Conservation (phyloP, 2,329 filamentous ascomycete species). For the Sclerotiophoma versabilis region DNA sequence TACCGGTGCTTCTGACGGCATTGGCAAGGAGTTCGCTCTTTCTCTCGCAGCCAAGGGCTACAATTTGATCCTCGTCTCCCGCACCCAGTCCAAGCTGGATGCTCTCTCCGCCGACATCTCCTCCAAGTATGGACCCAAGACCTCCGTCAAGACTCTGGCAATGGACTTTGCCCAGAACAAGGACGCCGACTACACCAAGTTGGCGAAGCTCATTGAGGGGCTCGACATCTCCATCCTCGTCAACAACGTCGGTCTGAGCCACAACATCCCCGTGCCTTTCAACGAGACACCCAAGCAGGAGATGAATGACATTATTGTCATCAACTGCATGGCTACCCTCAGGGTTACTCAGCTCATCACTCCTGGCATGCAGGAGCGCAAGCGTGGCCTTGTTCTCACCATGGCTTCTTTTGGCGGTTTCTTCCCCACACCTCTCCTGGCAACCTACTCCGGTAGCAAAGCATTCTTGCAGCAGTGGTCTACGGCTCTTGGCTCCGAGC, state of each 20-base stretch:
- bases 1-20: constrained; percentile 93
- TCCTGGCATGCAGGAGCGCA: constrained; percentile 83
- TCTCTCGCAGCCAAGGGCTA: constrained; percentile 91
- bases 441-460: constrained; percentile 97
- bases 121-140: constrained; percentile 66
- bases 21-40: constrained; percentile 93
- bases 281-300: constrained; percentile 78
- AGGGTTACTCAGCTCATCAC: constrained; percentile 85
- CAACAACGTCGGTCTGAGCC: constrained; percentile 97
- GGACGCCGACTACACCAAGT: constrained; percentile 78
- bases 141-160: constrained; percentile 78
- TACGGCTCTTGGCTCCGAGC: constrained; percentile 80
- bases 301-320: constrained; percentile 87
- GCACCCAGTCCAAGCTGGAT: constrained; percentile 91
- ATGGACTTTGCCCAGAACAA: constrained; percentile 91
- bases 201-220: constrained; percentile 71
- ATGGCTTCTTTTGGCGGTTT: constrained; percentile 98
- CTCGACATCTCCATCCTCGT: constrained; percentile 87
- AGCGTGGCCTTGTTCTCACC: constrained; percentile 87
- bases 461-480: constrained; percentile 98
- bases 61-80: constrained; percentile 93
- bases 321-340: constrained; percentile 93
- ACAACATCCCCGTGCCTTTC: constrained; percentile 92
- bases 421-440: constrained; percentile 87
- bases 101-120: constrained; percentile 77